Evolutionary conservation across 345 rosid species (phyloP).

Genomic region (Brassica incana): DNA sequence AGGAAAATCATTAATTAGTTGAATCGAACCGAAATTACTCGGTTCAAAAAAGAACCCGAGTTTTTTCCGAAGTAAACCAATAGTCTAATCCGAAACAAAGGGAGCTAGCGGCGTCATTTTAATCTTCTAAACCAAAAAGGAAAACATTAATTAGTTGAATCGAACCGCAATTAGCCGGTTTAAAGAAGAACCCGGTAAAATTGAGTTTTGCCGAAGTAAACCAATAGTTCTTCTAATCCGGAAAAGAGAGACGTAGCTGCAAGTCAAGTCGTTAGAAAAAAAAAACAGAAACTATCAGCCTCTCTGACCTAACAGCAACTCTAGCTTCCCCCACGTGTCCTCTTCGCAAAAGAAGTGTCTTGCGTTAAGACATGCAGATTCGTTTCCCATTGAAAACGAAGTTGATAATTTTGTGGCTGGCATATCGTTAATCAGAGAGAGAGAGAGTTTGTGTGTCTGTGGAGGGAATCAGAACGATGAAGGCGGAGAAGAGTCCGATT

Average conservation of each 20-base stretch:
- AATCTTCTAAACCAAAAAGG: too few relatives aligned
- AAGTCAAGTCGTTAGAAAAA: background rate
- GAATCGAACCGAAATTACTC: background rate
- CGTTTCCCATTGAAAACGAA: constrained; percentile 32
- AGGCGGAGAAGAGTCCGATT: constrained; percentile 58
- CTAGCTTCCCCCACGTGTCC: constrained; percentile 38
- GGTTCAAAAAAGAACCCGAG: constrained; percentile 5
- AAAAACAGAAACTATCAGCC: constrained; percentile 19
- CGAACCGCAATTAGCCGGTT: too few relatives aligned
- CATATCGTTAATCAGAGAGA: background rate
- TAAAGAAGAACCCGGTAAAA: background rate
- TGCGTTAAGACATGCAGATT: constrained; percentile 23
- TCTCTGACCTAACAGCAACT: constrained; percentile 19
- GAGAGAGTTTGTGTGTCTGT: background rate
- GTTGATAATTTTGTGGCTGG: constrained; percentile 5
- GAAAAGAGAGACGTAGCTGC: background rate
- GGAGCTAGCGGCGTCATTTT: too few relatives aligned
- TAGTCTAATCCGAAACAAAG: background rate
- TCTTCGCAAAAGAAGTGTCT: constrained; percentile 24
- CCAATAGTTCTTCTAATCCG: background rate
- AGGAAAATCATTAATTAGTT: background rate
- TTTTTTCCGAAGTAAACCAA: background rate
- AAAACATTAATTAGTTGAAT: too few relatives aligned
- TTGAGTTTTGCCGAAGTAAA: background rate
- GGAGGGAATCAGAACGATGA: constrained; percentile 33